Conservation (phyloP, 768 basidiomycete genomes). For the Podaxis sp. region DNA sequence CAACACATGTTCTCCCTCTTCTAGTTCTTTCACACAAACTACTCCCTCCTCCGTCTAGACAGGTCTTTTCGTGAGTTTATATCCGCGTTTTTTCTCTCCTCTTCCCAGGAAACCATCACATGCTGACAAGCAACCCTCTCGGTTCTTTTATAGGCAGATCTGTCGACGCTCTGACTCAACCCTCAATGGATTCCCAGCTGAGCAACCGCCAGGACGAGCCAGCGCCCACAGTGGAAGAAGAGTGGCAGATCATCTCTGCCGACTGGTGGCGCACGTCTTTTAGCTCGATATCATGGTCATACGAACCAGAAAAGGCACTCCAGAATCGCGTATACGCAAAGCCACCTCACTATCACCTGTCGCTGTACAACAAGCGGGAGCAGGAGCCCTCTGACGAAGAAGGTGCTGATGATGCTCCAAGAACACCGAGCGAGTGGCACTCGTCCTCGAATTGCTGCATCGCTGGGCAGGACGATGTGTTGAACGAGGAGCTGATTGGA, state of each 20-base stretch:
- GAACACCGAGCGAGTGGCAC: constrained; percentile 9
- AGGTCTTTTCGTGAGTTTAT: constrained; percentile 5
- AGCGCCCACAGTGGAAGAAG: constrained; percentile 30
- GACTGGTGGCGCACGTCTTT: constrained; percentile 43
- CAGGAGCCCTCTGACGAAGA: constrained; percentile 14
- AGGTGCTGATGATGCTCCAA: neutral
- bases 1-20: constrained; percentile 15
- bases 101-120: neutral
- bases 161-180: constrained; percentile 5
- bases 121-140: neutral
- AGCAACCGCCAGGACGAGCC: constrained; percentile 5
- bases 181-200: constrained; percentile 5
- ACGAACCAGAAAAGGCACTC: constrained; percentile 21
- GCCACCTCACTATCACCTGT: constrained; percentile 31
- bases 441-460: constrained; percentile 12
- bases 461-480: constrained; percentile 24
- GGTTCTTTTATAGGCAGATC: neutral
- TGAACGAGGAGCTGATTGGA: constrained; percentile 41
- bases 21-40: constrained; percentile 3
- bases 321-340: constrained; percentile 23
- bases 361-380: constrained; percentile 21
- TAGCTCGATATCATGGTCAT: constrained; percentile 39
- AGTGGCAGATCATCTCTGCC: constrained; percentile 37
- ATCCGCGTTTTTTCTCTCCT: neutral
- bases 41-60: neutral